Evolutionary conservation across 1,284 basidiomycete species (phyloP), one percentile per base, ranked within the genome.

Genomic region (Cystodermella granulosa): DNA sequence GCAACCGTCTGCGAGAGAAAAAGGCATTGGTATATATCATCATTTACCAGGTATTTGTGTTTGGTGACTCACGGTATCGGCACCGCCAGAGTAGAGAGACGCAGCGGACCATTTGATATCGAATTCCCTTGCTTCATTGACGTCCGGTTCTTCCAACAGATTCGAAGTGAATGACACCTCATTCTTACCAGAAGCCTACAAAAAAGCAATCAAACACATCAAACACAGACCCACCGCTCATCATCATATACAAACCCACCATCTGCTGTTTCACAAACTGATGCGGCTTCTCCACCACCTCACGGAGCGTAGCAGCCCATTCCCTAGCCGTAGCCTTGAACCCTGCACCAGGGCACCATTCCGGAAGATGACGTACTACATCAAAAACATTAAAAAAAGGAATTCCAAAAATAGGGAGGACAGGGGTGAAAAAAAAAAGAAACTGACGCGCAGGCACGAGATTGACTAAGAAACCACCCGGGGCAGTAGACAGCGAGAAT

Each of bases 261-360:
- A 76, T 70, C 50, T 77, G 70, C 28, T 73, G 56, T 56, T 73
- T 75, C 39, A 75, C 74, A 39, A 63, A 74, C 40, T 70, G 59
- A 47, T 72, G 61, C 1, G 77, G 74, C 4, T 52, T 49, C 7
- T 73, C 63, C 4, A 68, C 65, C 69, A 73, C 67, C 14, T 65
- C 57, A 31, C 65, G 51, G 34, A 76, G 60, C 1, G 66, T 69
- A 4, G 47, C 53, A 3, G 59, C 60, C 67, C 73, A 75, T 46
- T 64, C 55, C 35, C 57, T 62, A 0, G 75, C 76, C 24, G 62
- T 66, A 26, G 52, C 55, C 56, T 78, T 71, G 65, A 77, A 80
- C 1, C 60, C 60, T 3, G 75, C 71, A 5, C 79, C 79, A 4
- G 76, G 75, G 49, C 77, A 68, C 77, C 79, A 80, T 3, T 65